phyloP scores from a whole-genome alignment of 2,329 filamentous ascomycete species.

The Graphilbum ipis-grandicollis region DNA sequence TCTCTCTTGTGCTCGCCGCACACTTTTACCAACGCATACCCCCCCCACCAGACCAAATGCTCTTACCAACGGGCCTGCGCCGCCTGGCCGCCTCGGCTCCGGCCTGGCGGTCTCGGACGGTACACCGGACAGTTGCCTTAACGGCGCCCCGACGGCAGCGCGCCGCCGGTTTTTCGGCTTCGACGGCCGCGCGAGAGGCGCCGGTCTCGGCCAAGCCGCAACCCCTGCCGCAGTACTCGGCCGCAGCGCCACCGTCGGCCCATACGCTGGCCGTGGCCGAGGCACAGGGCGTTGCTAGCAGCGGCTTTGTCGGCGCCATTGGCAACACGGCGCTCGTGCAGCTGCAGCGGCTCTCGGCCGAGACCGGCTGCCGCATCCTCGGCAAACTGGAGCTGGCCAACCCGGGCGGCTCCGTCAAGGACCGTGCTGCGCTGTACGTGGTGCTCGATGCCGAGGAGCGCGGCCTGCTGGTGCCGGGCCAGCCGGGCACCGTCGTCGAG shows the following conservation, averaged over 20 bases:
- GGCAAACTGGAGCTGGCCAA: conserved; percentile 99
- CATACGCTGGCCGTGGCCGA: conserved; percentile 58
- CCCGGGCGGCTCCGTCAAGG: conserved; percentile 89
- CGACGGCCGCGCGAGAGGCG: no score
- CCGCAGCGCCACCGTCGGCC: conserved; percentile 25
- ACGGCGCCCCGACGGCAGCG: no score
- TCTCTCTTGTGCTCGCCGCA: no score
- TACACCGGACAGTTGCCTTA: no score
- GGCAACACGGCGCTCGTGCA: conserved; percentile 93
- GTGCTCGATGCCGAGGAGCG: conserved; percentile 85
- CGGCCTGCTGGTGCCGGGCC: conserved; percentile 51
- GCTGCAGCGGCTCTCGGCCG: conserved; percentile 69
- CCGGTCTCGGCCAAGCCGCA: no score
- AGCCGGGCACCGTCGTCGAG: conserved; percentile 88
- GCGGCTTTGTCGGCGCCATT: conserved; percentile 82
- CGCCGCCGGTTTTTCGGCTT: no score
- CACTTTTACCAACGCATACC: no score
- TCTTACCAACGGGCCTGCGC: conserved; percentile 47
- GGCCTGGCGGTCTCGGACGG: no score
- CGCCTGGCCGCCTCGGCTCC: conserved; percentile 41
- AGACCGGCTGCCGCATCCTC: conserved; percentile 85
- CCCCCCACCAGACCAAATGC: no score
- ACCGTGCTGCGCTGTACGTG: conserved; percentile 86
- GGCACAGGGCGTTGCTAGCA: conserved; percentile 62
- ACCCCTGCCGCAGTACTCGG: no score